Percentiles rank a stretch among this genome's conserved stretches.
Conservation (phyloP, 371 early-diverging fungal genomes). For the Rhizopus sp. region DNA sequence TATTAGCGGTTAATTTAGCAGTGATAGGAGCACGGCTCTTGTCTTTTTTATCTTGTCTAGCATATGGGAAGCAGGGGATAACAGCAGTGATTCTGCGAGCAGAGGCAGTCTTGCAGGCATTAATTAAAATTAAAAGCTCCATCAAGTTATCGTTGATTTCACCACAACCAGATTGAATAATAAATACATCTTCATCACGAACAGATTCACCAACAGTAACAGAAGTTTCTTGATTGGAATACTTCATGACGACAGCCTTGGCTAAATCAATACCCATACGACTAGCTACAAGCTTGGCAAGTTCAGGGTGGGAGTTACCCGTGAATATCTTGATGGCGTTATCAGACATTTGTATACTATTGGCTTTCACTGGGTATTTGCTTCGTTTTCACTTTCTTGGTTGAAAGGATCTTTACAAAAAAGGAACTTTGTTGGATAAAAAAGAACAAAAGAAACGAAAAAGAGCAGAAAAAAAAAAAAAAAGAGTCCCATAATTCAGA, state of each 20-base stretch:
- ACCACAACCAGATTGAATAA: slow-evolving; percentile 89
- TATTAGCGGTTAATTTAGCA: slow-evolving; percentile 93
- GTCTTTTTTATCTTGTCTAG: slow-evolving; percentile 97
- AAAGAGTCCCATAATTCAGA: background rate
- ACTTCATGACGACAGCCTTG: slow-evolving; percentile 90
- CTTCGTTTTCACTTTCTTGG: background rate
- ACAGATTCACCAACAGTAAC: slow-evolving; percentile 97
- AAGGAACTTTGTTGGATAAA: background rate
- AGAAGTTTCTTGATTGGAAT: slow-evolving; percentile 96
- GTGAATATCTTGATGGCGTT: slow-evolving; percentile 88
- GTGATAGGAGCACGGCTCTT: slow-evolving; percentile 92
- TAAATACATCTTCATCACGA: slow-evolving; percentile 90
- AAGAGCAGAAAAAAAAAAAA: background rate
- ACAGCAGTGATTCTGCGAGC: slow-evolving; percentile 95
- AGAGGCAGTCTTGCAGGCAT: slow-evolving; percentile 95
- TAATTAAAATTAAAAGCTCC: slow-evolving; percentile 96
- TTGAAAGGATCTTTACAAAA: background rate
- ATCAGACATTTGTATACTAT: slow-evolving; percentile 40
- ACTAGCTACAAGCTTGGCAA: slow-evolving; percentile 87
- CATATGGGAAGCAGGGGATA: slow-evolving; percentile 97
- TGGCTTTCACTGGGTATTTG: background rate
- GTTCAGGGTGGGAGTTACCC: slow-evolving; percentile 96
- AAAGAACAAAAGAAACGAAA: background rate
- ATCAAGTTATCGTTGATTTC: slow-evolving; percentile 94
- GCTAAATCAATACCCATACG: slow-evolving; percentile 88